Conservation (phyloP, 164 flowering plant species). For the Chimonanthus praecox region DNA sequence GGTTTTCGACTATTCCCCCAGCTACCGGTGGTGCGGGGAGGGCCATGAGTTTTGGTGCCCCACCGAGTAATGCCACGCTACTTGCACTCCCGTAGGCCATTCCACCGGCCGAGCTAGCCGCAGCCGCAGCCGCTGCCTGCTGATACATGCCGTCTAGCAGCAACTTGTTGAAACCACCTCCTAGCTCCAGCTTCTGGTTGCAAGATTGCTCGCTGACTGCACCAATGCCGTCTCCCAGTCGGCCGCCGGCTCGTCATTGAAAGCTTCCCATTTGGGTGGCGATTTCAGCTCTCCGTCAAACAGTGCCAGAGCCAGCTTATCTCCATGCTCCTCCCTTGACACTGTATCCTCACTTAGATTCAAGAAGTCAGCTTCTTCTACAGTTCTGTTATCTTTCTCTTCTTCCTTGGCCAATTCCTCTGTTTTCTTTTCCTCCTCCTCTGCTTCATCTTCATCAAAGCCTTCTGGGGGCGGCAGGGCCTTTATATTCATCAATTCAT, state of each 20-base stretch:
- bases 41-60: not conserved
- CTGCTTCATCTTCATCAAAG: slow-evolving; percentile 8
- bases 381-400: not conserved
- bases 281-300: slow-evolving; percentile 43
- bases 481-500: slow-evolving; percentile 38
- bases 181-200: slow-evolving; percentile 29
- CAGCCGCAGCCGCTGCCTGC: slow-evolving; percentile 8
- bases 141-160: slow-evolving; percentile 61
- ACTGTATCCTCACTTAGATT: slow-evolving; percentile 33
- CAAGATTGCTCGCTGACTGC: slow-evolving; percentile 30
- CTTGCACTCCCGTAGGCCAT: slow-evolving; percentile 47
- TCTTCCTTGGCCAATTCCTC: slow-evolving; percentile 10
- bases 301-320: slow-evolving; percentile 60
- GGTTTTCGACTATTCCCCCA: slow-evolving; percentile 14
- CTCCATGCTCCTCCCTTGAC: slow-evolving; percentile 37
- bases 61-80: slow-evolving; percentile 40
- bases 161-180: slow-evolving; percentile 37
- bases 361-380: slow-evolving; percentile 47
- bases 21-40: slow-evolving; percentile 29
- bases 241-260: slow-evolving; percentile 20
- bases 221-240: slow-evolving; percentile 80
- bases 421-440: slow-evolving; percentile 3
- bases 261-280: slow-evolving; percentile 54
- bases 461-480: slow-evolving; percentile 67
- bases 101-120: not conserved